Evolutionary conservation across 1,284 basidiomycete species (phyloP), one percentile per base, ranked within the genome.

Genomic region (Jaminaea rosea): DNA sequence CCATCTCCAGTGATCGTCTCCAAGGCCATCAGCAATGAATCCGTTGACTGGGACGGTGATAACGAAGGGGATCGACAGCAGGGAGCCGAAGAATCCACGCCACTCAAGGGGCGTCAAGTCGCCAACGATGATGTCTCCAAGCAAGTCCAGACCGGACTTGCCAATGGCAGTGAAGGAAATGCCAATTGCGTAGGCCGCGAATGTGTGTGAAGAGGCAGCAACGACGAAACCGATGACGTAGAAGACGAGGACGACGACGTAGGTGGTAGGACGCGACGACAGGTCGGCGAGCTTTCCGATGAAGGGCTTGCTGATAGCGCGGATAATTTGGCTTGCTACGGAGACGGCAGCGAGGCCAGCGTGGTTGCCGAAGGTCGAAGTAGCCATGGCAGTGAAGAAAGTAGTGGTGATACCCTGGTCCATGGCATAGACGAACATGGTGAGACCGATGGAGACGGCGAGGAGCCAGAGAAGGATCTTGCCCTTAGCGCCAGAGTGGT

Each of bases 71-170:
- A 42, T 31, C 19, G 56, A 55, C 9, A 53, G 49, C 34, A 59
- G 31, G n/a, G 59, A 48, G 6, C 47, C 49, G 1, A 49, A 44
- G n/a, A 61, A 55, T 28, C 50, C 56, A 28, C 59, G 49, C 59
- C 59, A 60, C 28, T 60, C 26, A 2, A 60, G 52, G 10, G 59
- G 53, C 26, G 47, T 60, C 17, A 63, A 31, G 23, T 60, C 68
- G 15, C 57, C 64, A 6, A 68, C 62, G 39, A 71, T 48, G 29
- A 72, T 64, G 49, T 68, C 65, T 19, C 57, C 58, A 23, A 71
- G 42, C 34, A 58, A 50, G 26, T 60, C 59, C 46, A 59, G 46
- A 11, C 55, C 58, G 9, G 59, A 53, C 36, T 61, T 49, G 17
- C 52, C 53, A n/a, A 58, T 47, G n/a, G 59, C 53, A 49, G 51